Base-by-base conservation (phyloP, 2,329 filamentous ascomycete genomes). In the Microcera coccophila region DNA sequence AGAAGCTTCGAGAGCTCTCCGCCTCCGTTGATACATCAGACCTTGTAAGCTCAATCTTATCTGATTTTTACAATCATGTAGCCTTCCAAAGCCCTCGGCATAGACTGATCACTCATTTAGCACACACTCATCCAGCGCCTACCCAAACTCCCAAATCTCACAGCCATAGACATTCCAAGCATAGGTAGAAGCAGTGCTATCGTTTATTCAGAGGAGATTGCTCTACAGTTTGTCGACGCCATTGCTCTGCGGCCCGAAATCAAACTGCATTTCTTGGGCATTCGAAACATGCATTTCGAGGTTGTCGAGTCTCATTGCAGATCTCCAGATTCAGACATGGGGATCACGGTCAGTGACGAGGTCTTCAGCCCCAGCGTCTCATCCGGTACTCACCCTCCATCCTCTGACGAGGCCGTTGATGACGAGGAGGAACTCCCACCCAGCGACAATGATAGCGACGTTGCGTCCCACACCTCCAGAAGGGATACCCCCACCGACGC, bases 211-310 rank as follows among this genome's bases (percentile, higher is more conserved):
- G 26, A 19, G 11, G 38, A 49, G 18, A 34, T 44, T 20, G 44
- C 28, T 4, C 39, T 41, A 24, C 44, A 49, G 33, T 44, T 49
- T 21, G 44, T 49, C 35, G 47, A 49, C 17, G 41, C 44, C 36
- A 49, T 49, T 32, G 37, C 44, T 29, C 39, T 49, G 34, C 44
- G 44, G 29, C 47, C 44, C 5, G 44, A 49, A 28, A 40, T 42
- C 15, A 32, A 32, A 28, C 20, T 49, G 15, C 40, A 44, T 20
- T 47, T 39, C 24, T 33, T 49, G 4, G 44, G 38, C n/a, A 41
- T 49, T n/a, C 36, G 37, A 34, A 37, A 31, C 21, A n/a, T 15
- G 16, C 43, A 41, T 14, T 49, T 42, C 20, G 32, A 49, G 33
- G 34, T 49, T 7, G 41, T 49, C 15, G 47, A 47, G 36, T 43